Evolutionary conservation across 1,284 basidiomycete species (phyloP).

Genomic region (Ganoderma sinense): DNA sequence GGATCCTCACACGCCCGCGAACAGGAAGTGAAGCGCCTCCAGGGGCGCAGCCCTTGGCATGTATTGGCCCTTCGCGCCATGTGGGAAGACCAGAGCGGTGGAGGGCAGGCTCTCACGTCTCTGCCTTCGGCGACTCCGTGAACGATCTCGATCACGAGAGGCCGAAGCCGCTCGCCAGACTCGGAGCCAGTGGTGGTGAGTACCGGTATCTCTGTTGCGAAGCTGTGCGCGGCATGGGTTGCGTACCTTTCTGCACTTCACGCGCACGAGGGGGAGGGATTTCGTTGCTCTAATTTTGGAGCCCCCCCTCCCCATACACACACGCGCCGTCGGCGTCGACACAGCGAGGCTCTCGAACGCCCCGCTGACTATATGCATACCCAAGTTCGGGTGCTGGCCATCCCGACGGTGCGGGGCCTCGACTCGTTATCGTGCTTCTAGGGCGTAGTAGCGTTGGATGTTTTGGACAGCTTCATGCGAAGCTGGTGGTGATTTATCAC

Average conservation of each 20-base stretch:
- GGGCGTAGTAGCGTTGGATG: neutral
- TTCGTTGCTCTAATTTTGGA: neutral
- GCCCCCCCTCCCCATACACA: no score
- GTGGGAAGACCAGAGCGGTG: neutral
- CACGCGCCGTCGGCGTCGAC: no score
- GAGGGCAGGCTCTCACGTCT: neutral
- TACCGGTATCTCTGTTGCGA: neutral
- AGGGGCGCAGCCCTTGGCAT: neutral
- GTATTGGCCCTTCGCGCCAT: neutral
- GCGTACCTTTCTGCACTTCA: neutral
- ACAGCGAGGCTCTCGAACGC: neutral
- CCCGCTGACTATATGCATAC: neutral
- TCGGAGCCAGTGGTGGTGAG: neutral
- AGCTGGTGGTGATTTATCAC: neutral
- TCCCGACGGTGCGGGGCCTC: neutral
- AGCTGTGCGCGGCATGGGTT: neutral
- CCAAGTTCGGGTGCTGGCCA: neutral
- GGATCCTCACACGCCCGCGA: neutral
- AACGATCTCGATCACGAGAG: neutral
- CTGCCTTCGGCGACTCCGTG: neutral
- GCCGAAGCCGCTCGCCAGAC: neutral
- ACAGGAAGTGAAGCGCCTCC: neutral
- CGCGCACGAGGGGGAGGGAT: neutral
- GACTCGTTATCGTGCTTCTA: neutral
- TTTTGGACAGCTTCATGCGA: neutral